Evolutionary conservation across 805 yeast species (phyloP), one percentile per base, ranked within the genome.

Genomic region (Cyberlindnera euphorbiae): DNA sequence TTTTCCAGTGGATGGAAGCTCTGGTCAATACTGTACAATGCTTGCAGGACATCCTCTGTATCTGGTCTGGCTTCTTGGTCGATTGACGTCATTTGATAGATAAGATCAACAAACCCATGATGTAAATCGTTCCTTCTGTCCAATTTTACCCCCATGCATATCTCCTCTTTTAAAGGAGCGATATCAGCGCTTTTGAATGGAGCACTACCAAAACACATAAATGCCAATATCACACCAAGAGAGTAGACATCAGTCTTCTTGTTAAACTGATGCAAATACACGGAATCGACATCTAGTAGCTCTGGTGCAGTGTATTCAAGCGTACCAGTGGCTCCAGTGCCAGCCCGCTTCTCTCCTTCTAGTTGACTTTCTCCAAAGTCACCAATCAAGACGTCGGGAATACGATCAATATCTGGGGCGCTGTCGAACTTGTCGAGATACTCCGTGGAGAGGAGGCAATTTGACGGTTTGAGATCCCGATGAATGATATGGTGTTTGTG

Each of bases 301-400:
- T 87, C 95, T 0, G 96, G 96, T 0, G 96, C 95, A 15, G 87
- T 79, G 49, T 78, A 88, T 51, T 87, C 96, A 7, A 87, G 52
- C 0, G 96, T 88, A 0, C 96, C 96, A 0, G 96, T 88, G 28
- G 79, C 74, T 0, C 96, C 96, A 5, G 88, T 79, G 1, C 89
- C 79, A 8, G 69, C 67, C 32, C 88, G 63, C 28, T 55, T 59
- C 17, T 71, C 76, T 11, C 90, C 87, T 36, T 80, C 79, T 44
- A 82, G 65, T 45, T 82, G 84, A 6, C 93, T 84, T 56, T 88
- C 96, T 4, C 96, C 96, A 56, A 88, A 82, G 60, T 88, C 96
- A 29, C 94, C 79, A 10, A 88, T 89, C 11, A 86, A 66, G 2
- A 85, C 74, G n/a, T 69, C 72, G 0, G 95, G 95, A 10, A 80